Evolutionary conservation across 2,329 filamentous ascomycete genomes (phyloP).

Genomic region (Neopestalotiopsis rosae): DNA sequence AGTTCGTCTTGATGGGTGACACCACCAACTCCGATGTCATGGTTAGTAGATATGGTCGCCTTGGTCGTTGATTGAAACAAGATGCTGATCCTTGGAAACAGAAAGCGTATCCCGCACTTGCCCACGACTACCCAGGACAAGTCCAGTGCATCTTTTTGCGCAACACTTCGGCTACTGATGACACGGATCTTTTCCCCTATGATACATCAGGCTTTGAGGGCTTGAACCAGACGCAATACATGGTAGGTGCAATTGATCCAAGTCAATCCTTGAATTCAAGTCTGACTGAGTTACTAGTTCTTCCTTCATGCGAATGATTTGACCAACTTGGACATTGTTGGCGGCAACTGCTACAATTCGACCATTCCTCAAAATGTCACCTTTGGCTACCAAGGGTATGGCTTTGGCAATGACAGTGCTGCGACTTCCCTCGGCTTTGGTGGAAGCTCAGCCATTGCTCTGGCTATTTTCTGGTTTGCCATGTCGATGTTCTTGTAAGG

Average conservation of each 20-base stretch:
- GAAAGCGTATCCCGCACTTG: constrained; percentile 64
- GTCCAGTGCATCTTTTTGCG: constrained; percentile 80
- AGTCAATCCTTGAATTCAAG: neutral
- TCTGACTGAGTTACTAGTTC: constrained; percentile 47
- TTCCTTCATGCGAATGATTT: constrained; percentile 76
- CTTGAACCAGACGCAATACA: constrained; percentile 70
- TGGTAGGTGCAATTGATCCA: constrained; percentile 44
- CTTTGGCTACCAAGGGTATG: constrained; percentile 67
- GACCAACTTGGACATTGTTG: constrained; percentile 66
- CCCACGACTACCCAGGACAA: constrained; percentile 69
- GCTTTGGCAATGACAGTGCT: constrained; percentile 45
- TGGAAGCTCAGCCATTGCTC: constrained; percentile 21
- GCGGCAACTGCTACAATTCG: constrained; percentile 71
- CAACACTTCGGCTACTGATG: constrained; percentile 75
- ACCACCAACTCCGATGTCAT: constrained; percentile 80
- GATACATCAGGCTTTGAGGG: constrained; percentile 74
- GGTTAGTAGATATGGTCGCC: constrained; percentile 33
- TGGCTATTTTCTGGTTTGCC: constrained; percentile 21
- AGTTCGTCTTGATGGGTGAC: constrained; percentile 78
- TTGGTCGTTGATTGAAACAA: neutral
- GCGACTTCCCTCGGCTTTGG: constrained; percentile 24
- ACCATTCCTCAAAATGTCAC: constrained; percentile 73
- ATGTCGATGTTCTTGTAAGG: constrained; percentile 3
- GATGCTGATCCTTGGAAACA: neutral
- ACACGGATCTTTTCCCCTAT: constrained; percentile 73